Conservation (phyloP, 257 asterid genomes). For the Forsythia viridissima region DNA sequence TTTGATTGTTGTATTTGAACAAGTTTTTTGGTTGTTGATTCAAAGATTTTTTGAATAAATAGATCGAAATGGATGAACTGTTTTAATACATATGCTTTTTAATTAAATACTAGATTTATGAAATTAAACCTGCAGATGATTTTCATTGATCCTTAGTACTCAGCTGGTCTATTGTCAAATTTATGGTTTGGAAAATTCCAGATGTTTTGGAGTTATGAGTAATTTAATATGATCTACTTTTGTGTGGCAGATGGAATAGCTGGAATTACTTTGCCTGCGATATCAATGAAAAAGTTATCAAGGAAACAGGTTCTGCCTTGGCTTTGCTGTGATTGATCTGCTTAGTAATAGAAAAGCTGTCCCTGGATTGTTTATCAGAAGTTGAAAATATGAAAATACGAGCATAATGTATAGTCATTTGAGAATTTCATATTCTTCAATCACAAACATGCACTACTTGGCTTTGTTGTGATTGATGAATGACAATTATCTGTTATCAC, state of each 20-base stretch:
- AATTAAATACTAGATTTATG: not conserved
- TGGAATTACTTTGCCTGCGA: conserved; percentile 95
- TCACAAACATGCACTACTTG: not conserved
- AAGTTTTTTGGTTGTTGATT: not conserved
- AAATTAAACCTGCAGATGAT: conserved; percentile 4
- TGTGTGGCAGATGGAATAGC: conserved; percentile 76
- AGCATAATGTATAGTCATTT: not conserved
- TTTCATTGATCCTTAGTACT: not conserved
- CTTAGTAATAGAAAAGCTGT: conserved; percentile 1
- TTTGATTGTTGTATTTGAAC: too few species aligned
- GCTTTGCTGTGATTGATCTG: conserved; percentile 13
- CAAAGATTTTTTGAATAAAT: not conserved
- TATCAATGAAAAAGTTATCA: conserved; percentile 80
- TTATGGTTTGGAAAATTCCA: not conserved
- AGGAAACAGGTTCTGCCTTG: conserved; percentile 73
- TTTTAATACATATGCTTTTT: not conserved
- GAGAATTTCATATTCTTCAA: not conserved
- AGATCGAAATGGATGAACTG: not conserved
- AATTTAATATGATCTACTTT: conserved; percentile 3
- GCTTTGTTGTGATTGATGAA: conserved; percentile 9
- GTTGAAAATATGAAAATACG: not conserved
- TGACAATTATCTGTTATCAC: not conserved
- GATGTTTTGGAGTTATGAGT: conserved; percentile 4
- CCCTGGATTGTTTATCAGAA: too few species aligned
- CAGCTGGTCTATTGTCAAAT: conserved; percentile 3